Evolutionary conservation across 441 rosid genomes (phyloP).

Genomic region (Mallotus repandus): DNA sequence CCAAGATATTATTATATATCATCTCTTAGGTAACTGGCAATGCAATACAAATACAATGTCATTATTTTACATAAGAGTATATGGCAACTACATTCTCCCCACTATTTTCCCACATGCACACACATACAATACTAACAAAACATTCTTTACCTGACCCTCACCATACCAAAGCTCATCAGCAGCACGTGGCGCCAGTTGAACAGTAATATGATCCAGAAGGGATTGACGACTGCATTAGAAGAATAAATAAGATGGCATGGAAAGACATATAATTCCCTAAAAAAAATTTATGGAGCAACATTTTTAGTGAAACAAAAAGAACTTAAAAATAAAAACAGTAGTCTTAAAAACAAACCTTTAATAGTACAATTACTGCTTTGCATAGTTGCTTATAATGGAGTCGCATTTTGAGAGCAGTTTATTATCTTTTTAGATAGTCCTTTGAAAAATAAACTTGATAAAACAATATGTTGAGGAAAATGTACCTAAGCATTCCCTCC

Average conservation of each 20-base stretch:
- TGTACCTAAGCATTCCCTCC: constrained; percentile 87
- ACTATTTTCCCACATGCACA: neutral
- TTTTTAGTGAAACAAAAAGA: neutral
- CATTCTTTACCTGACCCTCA: constrained; percentile 66
- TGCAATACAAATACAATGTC: no score
- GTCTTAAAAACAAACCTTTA: neutral
- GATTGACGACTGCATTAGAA: constrained; percentile 69
- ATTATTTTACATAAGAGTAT: neutral
- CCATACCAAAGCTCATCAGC: constrained; percentile 96
- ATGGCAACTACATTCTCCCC: neutral
- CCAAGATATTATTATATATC: no score
- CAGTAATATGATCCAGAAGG: constrained; percentile 86
- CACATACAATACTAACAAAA: neutral
- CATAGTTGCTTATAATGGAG: neutral
- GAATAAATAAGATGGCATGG: constrained; percentile 8
- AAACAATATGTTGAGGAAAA: constrained; percentile 12
- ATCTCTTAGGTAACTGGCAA: no score
- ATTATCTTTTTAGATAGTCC: neutral
- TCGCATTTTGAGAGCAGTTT: neutral
- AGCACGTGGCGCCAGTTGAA: constrained; percentile 92
- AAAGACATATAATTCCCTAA: neutral
- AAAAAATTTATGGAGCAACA: constrained; percentile 2
- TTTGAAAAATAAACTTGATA: constrained; percentile 10
- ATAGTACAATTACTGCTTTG: neutral
- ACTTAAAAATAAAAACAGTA: neutral